These are phyloP conservation scores for Yamadazyma olivae DNA, from an alignment of 805 yeast genomes.

Conservation along the genomic window DNA sequence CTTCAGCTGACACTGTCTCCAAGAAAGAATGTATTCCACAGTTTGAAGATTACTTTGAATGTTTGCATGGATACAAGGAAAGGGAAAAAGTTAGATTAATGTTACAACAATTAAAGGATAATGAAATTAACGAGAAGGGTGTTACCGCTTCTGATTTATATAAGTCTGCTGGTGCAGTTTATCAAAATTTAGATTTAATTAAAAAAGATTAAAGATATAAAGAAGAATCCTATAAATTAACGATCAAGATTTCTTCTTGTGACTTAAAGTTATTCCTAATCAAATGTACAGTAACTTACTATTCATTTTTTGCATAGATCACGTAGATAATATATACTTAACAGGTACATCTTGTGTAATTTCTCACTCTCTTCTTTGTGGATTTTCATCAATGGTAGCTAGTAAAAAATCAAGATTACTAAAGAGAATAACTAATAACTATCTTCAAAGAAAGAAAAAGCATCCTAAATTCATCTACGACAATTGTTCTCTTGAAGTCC, in stretches of 20 bases:
- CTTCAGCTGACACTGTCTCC: conserved; percentile 41
- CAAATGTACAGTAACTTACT: conserved; percentile 3
- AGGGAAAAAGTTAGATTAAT: conserved; percentile 43
- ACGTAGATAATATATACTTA: conserved; percentile 1
- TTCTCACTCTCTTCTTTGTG: not conserved
- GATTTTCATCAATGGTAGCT: too few relatives aligned
- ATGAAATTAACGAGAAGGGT: conserved; percentile 38
- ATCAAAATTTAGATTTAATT: conserved; percentile 43
- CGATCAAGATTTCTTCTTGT: not conserved
- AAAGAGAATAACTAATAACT: too few relatives aligned
- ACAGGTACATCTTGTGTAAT: not conserved
- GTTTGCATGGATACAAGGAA: conserved; percentile 46
- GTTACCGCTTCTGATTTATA: conserved; percentile 42
- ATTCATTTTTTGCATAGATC: conserved; percentile 3
- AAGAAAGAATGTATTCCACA: conserved; percentile 42
- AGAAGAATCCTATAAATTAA: not conserved
- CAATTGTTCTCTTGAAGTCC: too few relatives aligned
- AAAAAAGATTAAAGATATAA: conserved; percentile 7
- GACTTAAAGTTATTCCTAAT: not conserved
- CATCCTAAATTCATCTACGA: too few relatives aligned
- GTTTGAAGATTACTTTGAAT: conserved; percentile 45
- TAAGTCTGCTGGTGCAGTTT: conserved; percentile 37
- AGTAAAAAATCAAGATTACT: too few relatives aligned
- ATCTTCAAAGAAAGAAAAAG: too few relatives aligned
- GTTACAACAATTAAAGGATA: conserved; percentile 45